Evolutionary conservation across 768 basidiomycete species (phyloP).

Genomic region (Termitomyces sp.): DNA sequence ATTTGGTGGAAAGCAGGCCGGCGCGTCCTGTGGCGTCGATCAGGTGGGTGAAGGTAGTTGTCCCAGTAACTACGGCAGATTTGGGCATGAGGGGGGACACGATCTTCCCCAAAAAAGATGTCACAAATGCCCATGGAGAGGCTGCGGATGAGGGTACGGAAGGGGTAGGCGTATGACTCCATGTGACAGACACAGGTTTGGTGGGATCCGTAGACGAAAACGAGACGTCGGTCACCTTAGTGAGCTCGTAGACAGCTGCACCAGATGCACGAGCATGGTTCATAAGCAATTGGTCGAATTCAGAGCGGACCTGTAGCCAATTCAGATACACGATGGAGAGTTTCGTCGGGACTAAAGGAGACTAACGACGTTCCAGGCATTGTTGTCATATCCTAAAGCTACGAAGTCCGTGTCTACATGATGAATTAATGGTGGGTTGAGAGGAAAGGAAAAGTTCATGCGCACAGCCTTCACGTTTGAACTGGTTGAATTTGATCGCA

Average conservation of each 20-base stretch:
- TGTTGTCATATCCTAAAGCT: slow-evolving; percentile 51
- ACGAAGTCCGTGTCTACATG: slow-evolving; percentile 57
- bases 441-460: slow-evolving; percentile 6
- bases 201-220: slow-evolving; percentile 40
- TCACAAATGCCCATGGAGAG: slow-evolving; percentile 32
- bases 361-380: slow-evolving; percentile 62
- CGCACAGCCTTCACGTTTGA: slow-evolving; percentile 64
- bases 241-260: slow-evolving; percentile 53
- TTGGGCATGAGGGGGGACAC: slow-evolving; percentile 12
- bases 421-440: background rate
- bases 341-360: background rate
- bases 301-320: slow-evolving; percentile 48
- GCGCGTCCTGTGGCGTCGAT: slow-evolving; percentile 76
- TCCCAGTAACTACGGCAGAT: slow-evolving; percentile 34
- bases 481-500: slow-evolving; percentile 63
- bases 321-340: background rate
- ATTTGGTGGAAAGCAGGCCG: slow-evolving; percentile 66
- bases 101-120: slow-evolving; percentile 23
- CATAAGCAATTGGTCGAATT: slow-evolving; percentile 59
- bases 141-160: slow-evolving; percentile 39
- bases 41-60: slow-evolving; percentile 63
- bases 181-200: slow-evolving; percentile 53
- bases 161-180: slow-evolving; percentile 46
- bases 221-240: slow-evolving; percentile 46
- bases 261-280: slow-evolving; percentile 54